A percentile compares a stretch with the other conserved stretches of the same genome.
These are phyloP conservation scores for Alternaria arbusti DNA, from an alignment of 2,329 filamentous ascomycete genomes.

Conservation along the genomic window DNA sequence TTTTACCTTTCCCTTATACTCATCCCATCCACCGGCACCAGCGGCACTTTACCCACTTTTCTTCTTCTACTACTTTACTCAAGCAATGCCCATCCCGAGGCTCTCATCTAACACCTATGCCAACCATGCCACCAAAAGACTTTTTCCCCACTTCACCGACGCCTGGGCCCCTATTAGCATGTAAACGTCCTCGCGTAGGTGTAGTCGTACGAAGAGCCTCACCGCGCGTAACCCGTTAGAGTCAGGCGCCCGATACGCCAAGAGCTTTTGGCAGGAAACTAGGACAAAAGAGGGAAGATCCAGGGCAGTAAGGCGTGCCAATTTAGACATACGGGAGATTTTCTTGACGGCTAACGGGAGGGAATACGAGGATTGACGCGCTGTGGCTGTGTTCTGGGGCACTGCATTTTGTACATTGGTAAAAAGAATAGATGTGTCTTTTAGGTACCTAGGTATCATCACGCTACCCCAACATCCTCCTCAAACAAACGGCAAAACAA, in stretches of 20 bases:
- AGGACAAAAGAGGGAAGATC: background rate
- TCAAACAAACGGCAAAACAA: constrained; percentile 8
- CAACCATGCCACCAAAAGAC: background rate
- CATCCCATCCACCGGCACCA: background rate
- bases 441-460: no score
- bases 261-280: background rate
- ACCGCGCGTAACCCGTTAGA: background rate
- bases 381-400: background rate
- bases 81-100: background rate
- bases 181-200: background rate
- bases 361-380: background rate
- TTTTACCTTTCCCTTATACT: background rate
- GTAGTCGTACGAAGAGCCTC: background rate
- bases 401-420: background rate
- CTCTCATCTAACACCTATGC: background rate
- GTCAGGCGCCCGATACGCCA: background rate
- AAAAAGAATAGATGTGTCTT: no score
- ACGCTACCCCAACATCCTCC: background rate
- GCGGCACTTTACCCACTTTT: background rate
- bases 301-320: background rate
- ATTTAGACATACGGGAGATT: background rate
- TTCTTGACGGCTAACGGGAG: background rate
- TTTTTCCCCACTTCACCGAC: background rate
- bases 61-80: background rate
- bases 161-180: background rate